Percentiles rank a stretch among this genome's conserved stretches.
phyloP scores from a whole-genome alignment of 2,329 filamentous ascomycete species.

The Didymella pomorum region DNA sequence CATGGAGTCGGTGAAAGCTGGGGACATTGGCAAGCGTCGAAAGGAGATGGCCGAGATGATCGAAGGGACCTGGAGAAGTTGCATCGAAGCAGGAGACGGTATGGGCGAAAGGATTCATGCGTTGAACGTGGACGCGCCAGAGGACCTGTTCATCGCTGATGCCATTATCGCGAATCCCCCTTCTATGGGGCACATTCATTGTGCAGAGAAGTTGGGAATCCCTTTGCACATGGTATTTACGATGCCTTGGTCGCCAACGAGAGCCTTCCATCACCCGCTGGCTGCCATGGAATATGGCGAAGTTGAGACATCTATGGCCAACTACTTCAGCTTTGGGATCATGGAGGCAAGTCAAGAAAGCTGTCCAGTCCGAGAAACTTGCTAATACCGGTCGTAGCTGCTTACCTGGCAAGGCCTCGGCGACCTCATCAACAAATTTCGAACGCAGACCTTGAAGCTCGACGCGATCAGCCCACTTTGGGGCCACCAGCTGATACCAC shows the following conservation, averaged over 20 bases:
- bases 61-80: conserved; percentile 48
- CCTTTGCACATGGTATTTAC: conserved; percentile 88
- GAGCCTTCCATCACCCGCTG: conserved; percentile 59
- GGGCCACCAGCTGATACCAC: conserved; percentile 51
- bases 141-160: conserved; percentile 76
- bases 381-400: conserved; percentile 21
- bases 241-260: conserved; percentile 61
- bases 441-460: conserved; percentile 52
- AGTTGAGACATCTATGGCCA: conserved; percentile 48
- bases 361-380: background rate
- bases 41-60: conserved; percentile 41
- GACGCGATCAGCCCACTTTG: conserved; percentile 50
- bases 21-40: conserved; percentile 45
- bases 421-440: conserved; percentile 58
- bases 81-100: conserved; percentile 51
- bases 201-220: conserved; percentile 75
- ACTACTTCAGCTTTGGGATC: conserved; percentile 58
- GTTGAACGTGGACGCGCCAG: conserved; percentile 21
- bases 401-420: conserved; percentile 62
- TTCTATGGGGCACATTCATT: conserved; percentile 61
- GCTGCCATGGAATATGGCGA: conserved; percentile 56
- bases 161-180: conserved; percentile 38
- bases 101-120: conserved; percentile 24
- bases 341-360: conserved; percentile 46
- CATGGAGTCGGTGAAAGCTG: conserved; percentile 38